Evolutionary conservation across 768 basidiomycete species (phyloP).

Genomic region (Suillus fuscotomentosus): DNA sequence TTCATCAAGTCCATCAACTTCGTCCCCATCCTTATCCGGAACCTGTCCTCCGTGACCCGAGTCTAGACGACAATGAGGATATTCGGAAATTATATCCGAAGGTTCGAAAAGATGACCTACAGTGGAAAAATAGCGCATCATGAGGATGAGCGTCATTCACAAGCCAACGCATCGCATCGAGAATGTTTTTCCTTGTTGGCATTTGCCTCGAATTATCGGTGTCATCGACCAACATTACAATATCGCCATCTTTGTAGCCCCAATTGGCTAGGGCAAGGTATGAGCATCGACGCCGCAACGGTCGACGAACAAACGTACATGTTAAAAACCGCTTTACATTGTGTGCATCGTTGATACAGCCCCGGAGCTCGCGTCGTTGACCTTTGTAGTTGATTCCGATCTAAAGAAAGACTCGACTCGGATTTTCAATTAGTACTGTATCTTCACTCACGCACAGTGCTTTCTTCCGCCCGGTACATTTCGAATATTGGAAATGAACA

Average conservation of each 20-base stretch:
- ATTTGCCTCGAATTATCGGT: conserved; percentile 39
- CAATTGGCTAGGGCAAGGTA: conserved; percentile 33
- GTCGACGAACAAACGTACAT: conserved; percentile 34
- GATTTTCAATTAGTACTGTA: neutral
- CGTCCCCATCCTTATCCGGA: conserved; percentile 72
- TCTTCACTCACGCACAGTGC: conserved; percentile 40
- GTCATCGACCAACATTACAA: conserved; percentile 56
- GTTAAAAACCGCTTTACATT: conserved; percentile 69
- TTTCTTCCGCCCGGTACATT: conserved; percentile 51
- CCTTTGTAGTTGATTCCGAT: conserved; percentile 83
- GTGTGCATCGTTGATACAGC: conserved; percentile 81
- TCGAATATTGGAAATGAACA: conserved; percentile 41
- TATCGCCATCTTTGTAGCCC: conserved; percentile 51
- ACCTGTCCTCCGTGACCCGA: conserved; percentile 97
- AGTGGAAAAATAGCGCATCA: conserved; percentile 80
- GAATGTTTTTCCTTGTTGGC: conserved; percentile 54
- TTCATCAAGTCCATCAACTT: conserved; percentile 80
- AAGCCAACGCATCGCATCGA: conserved; percentile 64
- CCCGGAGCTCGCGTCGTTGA: conserved; percentile 58
- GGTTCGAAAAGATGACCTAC: conserved; percentile 25
- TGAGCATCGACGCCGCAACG: neutral
- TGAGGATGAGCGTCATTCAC: conserved; percentile 65
- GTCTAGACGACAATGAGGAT: conserved; percentile 40
- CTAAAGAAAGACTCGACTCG: conserved; percentile 29
- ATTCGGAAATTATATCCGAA: neutral